Percentiles rank a stretch among this genome's conserved stretches.
Conservation (phyloP, 2,329 filamentous ascomycete species). For the Helicocarpus griseus region DNA sequence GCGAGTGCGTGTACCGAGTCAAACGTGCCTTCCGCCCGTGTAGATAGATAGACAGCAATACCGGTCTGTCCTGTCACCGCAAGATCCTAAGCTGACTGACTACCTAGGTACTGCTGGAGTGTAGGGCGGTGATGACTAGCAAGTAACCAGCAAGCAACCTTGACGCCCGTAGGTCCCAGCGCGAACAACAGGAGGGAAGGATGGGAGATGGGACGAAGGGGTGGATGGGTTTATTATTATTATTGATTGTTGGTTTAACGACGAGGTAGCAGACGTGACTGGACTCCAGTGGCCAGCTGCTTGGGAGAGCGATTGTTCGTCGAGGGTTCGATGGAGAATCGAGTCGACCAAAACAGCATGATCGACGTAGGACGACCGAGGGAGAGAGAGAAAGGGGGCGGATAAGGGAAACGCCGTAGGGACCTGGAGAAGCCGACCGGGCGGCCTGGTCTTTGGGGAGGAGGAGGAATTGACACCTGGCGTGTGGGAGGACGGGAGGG, state of each 20-base stretch:
- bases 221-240: too few relatives aligned
- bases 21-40: conserved; percentile 1
- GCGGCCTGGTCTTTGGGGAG: conserved; percentile 8
- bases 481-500: conserved; percentile 1
- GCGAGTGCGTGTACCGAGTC: background rate
- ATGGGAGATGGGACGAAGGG: background rate
- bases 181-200: background rate
- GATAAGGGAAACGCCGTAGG: background rate
- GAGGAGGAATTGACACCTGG: conserved; percentile 4
- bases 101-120: too few relatives aligned
- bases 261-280: background rate
- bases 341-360: conserved; percentile 11
- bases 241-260: too few relatives aligned
- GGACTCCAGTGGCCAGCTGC: conserved; percentile 3
- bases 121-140: too few relatives aligned
- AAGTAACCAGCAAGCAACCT: too few relatives aligned
- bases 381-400: conserved; percentile 3
- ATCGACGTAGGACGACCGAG: conserved; percentile 8
- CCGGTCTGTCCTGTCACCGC: background rate
- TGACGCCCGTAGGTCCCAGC: background rate
- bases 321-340: conserved; percentile 1
- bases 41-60: background rate
- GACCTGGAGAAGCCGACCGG: conserved; percentile 8
- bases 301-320: conserved; percentile 2
- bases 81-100: too few relatives aligned